phyloP scores from a whole-genome alignment of 352 stramenopile genomes.

The Globisporangium uncinulatum region DNA sequence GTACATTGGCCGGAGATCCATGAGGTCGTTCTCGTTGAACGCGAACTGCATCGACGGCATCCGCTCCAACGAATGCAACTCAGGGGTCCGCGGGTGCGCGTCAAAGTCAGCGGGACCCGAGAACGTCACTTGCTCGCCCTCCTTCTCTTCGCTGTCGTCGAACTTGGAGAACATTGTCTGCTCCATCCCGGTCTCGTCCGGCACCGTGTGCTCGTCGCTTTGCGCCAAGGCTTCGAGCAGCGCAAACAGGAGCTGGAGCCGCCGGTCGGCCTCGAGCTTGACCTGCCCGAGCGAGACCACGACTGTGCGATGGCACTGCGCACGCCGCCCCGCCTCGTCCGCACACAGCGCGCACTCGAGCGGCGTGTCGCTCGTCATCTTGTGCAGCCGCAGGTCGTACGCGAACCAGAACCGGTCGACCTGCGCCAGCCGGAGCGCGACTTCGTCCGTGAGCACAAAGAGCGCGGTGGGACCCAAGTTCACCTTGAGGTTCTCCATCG shows the following conservation, averaged over 20 bases:
- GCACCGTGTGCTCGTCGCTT: constrained; percentile 19
- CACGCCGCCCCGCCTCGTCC: constrained; percentile 52
- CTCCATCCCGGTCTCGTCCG: constrained; percentile 21
- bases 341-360: constrained; percentile 50
- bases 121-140: constrained; percentile 5
- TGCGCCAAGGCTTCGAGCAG: constrained; percentile 66
- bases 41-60: constrained; percentile 63
- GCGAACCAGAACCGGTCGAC: constrained; percentile 73
- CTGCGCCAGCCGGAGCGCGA: constrained; percentile 80
- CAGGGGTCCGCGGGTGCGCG: constrained; percentile 14
- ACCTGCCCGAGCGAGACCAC: constrained; percentile 71
- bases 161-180: constrained; percentile 18
- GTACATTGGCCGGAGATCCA: constrained; percentile 61
- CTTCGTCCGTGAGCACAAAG: constrained; percentile 82
- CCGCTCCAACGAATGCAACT: constrained; percentile 42
- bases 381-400: constrained; percentile 68
- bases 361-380: constrained; percentile 27
- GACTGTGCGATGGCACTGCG: constrained; percentile 58
- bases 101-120: constrained; percentile 15
- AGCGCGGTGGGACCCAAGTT: constrained; percentile 71
- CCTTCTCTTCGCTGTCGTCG: constrained; percentile 22
- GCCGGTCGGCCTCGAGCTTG: constrained; percentile 80
- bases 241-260: constrained; percentile 77
- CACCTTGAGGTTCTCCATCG: constrained; percentile 61
- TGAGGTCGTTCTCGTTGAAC: constrained; percentile 46